Base-by-base conservation (phyloP, 805 yeast species). In the Barnettozyma pratensis region DNA sequence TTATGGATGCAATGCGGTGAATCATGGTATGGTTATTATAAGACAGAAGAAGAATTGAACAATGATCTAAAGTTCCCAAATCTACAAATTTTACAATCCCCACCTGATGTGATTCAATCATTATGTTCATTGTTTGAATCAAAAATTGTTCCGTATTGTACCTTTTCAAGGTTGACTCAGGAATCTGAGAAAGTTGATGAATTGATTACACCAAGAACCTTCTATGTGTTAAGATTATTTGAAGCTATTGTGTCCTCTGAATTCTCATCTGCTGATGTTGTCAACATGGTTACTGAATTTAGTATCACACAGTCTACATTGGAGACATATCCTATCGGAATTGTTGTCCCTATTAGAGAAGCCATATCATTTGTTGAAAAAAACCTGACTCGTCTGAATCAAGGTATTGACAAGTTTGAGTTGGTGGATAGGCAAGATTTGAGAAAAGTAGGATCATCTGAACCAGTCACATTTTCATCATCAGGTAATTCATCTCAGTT, bases 1-100 rank as follows among this genome's bases (percentile, higher is more conserved):
- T 55, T 70, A 10, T 79, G 87, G 82, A 77, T 84, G 79, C 81
- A 86, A 6, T 87, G 96, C 96, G 77, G 83, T 9, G 79, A 72
- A 1, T 49, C 57, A 0, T 87, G 96, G 96, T 61, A 67, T 26
- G 56, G 64, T 1, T 81, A 80, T 55, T 88, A 90, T 60, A 67
- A 64, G 54, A 55, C 66, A 3, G 69, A 70, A 6, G 46, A 43
- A 1, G 32, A 39, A 3, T 56, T 80, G 6, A 83, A 78, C 53
- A 54, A 56, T 14, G 57, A 62, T 1, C 64, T 72, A 2, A 67
- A 70, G 37, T 70, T 80, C 35, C 59, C 75, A 8, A 62, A 61
- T 5, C 53, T 56, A n/a, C 59, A 57, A 46, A 34, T 57, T 1
- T 54, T 83, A 5, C 69, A 73, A 4, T 62, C 68, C 2, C 90